phyloP scores from a whole-genome alignment of 495 filamentous ascomycete genomes.

The Penicillium chermesinum region DNA sequence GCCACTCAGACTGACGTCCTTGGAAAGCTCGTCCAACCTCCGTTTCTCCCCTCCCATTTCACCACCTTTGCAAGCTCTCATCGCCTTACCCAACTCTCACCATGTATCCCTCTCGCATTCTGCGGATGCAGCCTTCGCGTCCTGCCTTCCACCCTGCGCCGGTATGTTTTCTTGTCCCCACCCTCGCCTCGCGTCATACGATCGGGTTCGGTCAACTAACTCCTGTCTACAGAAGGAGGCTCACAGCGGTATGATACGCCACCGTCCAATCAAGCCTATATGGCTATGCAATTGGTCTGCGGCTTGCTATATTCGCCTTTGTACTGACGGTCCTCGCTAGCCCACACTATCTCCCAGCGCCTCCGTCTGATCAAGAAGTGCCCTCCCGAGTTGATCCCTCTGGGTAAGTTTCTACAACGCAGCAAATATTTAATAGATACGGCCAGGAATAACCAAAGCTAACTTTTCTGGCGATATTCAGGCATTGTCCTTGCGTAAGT shows the following conservation, averaged over 20 bases:
- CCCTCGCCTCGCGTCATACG: constrained; percentile 21
- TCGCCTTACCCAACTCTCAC: constrained; percentile 13
- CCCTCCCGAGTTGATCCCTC: constrained; percentile 89
- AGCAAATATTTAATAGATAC: background rate
- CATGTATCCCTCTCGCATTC: constrained; percentile 64
- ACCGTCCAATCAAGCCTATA: constrained; percentile 1
- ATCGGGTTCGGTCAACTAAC: constrained; percentile 30
- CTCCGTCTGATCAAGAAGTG: constrained; percentile 80
- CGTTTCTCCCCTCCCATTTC: constrained; percentile 18
- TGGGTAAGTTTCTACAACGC: constrained; percentile 58
- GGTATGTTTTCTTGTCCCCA: constrained; percentile 50
- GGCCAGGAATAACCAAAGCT: constrained; percentile 9
- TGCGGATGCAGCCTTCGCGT: constrained; percentile 53
- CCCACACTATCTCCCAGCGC: constrained; percentile 96
- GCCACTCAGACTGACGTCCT: constrained; percentile 24
- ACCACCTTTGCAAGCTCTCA: constrained; percentile 11
- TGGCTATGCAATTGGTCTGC: too few species aligned
- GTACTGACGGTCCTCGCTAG: constrained; percentile 47
- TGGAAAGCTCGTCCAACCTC: constrained; percentile 25
- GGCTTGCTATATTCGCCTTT: constrained; percentile 1
- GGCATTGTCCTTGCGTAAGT: constrained; percentile 77
- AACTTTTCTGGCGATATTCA: constrained; percentile 37
- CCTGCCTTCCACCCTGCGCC: constrained; percentile 73
- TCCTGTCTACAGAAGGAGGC: constrained; percentile 64
- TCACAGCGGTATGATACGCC: constrained; percentile 64